phyloP scores from a whole-genome alignment of 2,329 filamentous ascomycete genomes.

The Cercospora brassicicola region DNA sequence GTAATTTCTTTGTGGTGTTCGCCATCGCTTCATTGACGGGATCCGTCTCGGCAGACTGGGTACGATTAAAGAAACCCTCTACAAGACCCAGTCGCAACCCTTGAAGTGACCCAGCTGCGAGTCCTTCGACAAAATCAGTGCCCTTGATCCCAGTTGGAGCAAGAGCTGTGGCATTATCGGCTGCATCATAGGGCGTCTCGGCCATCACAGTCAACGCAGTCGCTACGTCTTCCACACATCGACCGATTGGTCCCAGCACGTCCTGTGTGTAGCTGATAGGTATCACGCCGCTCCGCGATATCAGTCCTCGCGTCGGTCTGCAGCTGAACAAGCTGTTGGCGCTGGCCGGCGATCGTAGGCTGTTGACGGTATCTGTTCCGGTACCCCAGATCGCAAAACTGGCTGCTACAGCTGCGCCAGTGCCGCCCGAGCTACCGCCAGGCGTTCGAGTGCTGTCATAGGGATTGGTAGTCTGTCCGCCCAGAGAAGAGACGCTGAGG shows the following conservation, averaged over 20 bases:
- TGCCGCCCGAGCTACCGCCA: slow-evolving; percentile 64
- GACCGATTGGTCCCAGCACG: slow-evolving; percentile 36
- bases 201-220: slow-evolving; percentile 43
- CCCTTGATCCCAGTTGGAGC: slow-evolving; percentile 46
- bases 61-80: slow-evolving; percentile 60
- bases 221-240: slow-evolving; percentile 38
- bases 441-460: slow-evolving; percentile 67
- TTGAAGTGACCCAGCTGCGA: slow-evolving; percentile 41
- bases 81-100: slow-evolving; percentile 53
- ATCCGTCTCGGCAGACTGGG: slow-evolving; percentile 53
- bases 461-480: slow-evolving; percentile 65
- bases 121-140: slow-evolving; percentile 50
- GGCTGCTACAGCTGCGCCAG: slow-evolving; percentile 59
- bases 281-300: slow-evolving; percentile 35
- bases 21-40: slow-evolving; percentile 59
- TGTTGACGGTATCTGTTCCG: slow-evolving; percentile 55
- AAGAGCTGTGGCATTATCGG: slow-evolving; percentile 55
- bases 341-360: slow-evolving; percentile 61
- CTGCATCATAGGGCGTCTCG: slow-evolving; percentile 51
- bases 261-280: slow-evolving; percentile 39
- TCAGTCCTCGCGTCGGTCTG: slow-evolving; percentile 47
- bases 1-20: slow-evolving; percentile 49
- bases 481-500: slow-evolving; percentile 61
- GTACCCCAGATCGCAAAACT: slow-evolving; percentile 56
- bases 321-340: slow-evolving; percentile 62